Evolutionary conservation across 495 filamentous ascomycete genomes (phyloP).

Genomic region (Hypoxylon subgilvum): DNA sequence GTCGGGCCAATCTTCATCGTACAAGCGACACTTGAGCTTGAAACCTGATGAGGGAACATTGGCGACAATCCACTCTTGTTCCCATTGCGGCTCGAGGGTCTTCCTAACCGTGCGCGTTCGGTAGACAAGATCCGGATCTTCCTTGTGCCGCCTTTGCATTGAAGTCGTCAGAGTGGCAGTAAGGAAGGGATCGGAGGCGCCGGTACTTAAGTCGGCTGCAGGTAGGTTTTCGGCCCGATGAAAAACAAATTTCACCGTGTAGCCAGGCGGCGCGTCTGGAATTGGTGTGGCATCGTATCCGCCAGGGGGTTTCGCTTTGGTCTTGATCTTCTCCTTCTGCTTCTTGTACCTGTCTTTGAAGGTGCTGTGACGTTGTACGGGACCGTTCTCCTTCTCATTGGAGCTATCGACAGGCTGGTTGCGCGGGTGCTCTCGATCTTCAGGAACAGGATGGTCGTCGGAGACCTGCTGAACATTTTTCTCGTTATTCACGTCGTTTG

Average conservation of each 20-base stretch:
- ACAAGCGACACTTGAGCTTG: constrained; percentile 76
- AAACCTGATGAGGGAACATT: constrained; percentile 83
- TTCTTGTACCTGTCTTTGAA: constrained; percentile 58
- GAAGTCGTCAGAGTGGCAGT: constrained; percentile 67
- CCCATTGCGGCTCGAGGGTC: constrained; percentile 77
- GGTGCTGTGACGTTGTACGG: constrained; percentile 16
- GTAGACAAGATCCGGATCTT: constrained; percentile 72
- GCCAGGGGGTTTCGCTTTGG: constrained; percentile 70
- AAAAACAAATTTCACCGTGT: constrained; percentile 84
- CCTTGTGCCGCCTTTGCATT: constrained; percentile 75
- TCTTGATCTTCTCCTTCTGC: constrained; percentile 64
- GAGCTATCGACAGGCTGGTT: constrained; percentile 4
- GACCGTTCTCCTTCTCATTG: constrained; percentile 26
- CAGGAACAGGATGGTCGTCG: constrained; percentile 13
- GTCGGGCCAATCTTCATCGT: constrained; percentile 87
- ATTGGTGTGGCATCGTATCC: constrained; percentile 81
- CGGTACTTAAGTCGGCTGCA: constrained; percentile 74
- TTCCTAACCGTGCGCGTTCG: constrained; percentile 77
- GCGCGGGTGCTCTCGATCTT: constrained; percentile 10
- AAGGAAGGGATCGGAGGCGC: constrained; percentile 86
- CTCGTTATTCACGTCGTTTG: constrained; percentile 24
- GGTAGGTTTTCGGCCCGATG: constrained; percentile 81
- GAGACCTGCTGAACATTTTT: constrained; percentile 24
- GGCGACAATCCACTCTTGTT: constrained; percentile 83
- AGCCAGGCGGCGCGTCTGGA: constrained; percentile 73